Evolutionary conservation across 768 basidiomycete species (phyloP), one percentile per base, ranked within the genome.

Genomic region (Phanerodontia chrysosporium): DNA sequence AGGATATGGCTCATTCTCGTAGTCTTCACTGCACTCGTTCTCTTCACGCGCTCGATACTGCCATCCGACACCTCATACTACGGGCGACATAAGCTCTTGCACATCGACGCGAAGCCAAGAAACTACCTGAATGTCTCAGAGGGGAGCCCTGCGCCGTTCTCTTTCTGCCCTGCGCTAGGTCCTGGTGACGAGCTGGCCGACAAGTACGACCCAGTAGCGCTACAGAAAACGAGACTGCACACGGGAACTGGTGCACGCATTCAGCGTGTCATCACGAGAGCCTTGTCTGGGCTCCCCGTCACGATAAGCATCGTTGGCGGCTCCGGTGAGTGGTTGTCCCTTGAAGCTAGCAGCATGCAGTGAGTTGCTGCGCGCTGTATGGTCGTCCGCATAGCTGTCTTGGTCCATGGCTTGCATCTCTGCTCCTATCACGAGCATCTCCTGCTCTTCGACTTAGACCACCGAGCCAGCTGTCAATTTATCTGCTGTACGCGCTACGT

Each of bases 301-400:
- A 95, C 93, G 8, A 93, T 97, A 66, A 92, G 90, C 70, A 82
- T 97, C 35, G 67, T 97, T 21, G 95, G 95, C 42, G 93, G 94
- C 58, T 95, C 92, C 62, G 79, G 94, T 95, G 67, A 69, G 85
- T 72, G 8, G 35, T 6, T 12, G 5, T 32, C 29, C 7, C 5
- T 18, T 51, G 28, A 8, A 10, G 21, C 22, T 46, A 2, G 25
- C 25, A 12, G 28, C n/a, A 9, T 49, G 48, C 24, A 3, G 46
- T 28, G 25, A 13, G 24, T 22, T 25, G 46, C 46, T 48, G 46
- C 46, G 24, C 25, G 13, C 46, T 25, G 27, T 48, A 10, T 9
- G 39, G 10, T 18, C 18, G 39, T 4, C 18, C 39, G 18, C 8
- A 35, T 35, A 35, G 32, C 32, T 35, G 32, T 14, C 7, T 35